phyloP scores from a whole-genome alignment of 306 rosid species.

The Corylus heterophylla region DNA sequence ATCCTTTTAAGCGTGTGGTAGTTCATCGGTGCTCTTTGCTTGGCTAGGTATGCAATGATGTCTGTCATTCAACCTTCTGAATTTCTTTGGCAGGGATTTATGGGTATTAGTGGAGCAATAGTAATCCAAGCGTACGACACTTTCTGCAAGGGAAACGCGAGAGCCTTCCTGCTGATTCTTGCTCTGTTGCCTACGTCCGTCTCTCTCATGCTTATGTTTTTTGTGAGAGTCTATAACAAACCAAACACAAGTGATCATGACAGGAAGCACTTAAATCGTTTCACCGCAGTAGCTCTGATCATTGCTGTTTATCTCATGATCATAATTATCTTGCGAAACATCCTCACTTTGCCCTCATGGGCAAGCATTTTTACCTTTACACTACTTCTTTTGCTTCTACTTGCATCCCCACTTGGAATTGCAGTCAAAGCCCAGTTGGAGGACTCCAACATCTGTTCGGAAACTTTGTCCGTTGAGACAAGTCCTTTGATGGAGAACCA shows the following conservation, averaged over 20 bases:
- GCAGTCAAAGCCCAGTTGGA: conserved; percentile 40
- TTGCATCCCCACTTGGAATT: conserved; percentile 66
- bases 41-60: no score
- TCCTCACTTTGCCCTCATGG: conserved; percentile 52
- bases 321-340: conserved; percentile 53
- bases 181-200: conserved; percentile 68
- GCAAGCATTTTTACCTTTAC: conserved; percentile 30
- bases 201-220: conserved; percentile 51
- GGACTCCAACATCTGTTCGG: background rate
- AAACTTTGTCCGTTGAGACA: background rate
- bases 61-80: conserved; percentile 28
- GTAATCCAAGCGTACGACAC: conserved; percentile 66
- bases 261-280: conserved; percentile 62
- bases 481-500: conserved; percentile 21
- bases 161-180: conserved; percentile 62
- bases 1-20: no score
- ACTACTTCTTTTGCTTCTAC: conserved; percentile 49
- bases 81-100: conserved; percentile 61
- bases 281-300: conserved; percentile 55
- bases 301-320: conserved; percentile 68
- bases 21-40: no score
- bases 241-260: conserved; percentile 26
- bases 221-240: conserved; percentile 64
- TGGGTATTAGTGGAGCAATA: conserved; percentile 92
- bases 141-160: conserved; percentile 54